phyloP scores from a whole-genome alignment of 73 alveolate genomes.

The Paramecium octaurelia region DNA sequence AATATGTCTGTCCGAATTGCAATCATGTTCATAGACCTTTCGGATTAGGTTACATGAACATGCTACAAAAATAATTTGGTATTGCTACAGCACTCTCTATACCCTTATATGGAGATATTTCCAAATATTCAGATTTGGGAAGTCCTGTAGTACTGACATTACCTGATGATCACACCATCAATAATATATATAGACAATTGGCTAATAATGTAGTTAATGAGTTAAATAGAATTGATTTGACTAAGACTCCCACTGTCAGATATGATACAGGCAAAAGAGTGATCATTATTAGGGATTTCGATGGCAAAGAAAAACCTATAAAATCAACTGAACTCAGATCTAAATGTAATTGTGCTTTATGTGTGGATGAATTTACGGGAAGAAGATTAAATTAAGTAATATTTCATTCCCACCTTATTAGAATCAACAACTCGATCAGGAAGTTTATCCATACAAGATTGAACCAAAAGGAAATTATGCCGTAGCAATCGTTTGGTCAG shows the following conservation, averaged over 20 bases:
- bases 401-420: neutral
- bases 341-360: constrained; percentile 83
- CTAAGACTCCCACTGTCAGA: constrained; percentile 50
- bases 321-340: constrained; percentile 76
- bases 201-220: constrained; percentile 74
- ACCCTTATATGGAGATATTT: constrained; percentile 74
- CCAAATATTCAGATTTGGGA: constrained; percentile 80
- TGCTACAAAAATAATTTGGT: constrained; percentile 78
- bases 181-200: constrained; percentile 61
- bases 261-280: constrained; percentile 51
- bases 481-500: constrained; percentile 88
- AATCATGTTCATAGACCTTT: constrained; percentile 75
- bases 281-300: neutral
- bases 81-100: constrained; percentile 76
- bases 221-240: neutral
- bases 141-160: constrained; percentile 79
- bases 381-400: constrained; percentile 53
- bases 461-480: constrained; percentile 90
- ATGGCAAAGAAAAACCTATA: constrained; percentile 59
- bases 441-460: constrained; percentile 82
- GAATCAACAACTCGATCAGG: constrained; percentile 69
- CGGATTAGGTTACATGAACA: constrained; percentile 83
- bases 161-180: constrained; percentile 77
- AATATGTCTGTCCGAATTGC: constrained; percentile 73
- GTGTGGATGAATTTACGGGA: constrained; percentile 87